These are phyloP conservation scores for Oidiodendron maius DNA, from an alignment of 495 filamentous ascomycete genomes.

Conservation along the genomic window DNA sequence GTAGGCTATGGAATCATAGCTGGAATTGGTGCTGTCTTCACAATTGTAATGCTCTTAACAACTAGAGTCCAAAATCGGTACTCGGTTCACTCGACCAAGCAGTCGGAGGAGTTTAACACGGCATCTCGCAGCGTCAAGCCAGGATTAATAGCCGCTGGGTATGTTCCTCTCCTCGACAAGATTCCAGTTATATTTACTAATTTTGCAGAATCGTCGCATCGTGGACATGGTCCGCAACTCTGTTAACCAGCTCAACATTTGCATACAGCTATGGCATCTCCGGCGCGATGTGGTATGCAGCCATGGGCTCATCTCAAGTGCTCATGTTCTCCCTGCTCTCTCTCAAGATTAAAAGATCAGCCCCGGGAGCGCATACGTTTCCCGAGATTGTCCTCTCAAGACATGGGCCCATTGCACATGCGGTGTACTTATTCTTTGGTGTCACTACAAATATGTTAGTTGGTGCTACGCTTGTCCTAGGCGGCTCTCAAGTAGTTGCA, in stretches of 20 bases:
- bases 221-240: constrained; percentile 41
- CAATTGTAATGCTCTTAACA: constrained; percentile 24
- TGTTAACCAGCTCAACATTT: constrained; percentile 39
- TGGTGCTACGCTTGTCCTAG: constrained; percentile 18
- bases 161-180: no score
- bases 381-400: constrained; percentile 58
- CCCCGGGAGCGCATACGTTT: constrained; percentile 17
- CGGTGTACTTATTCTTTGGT: constrained; percentile 25
- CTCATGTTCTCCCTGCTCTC: constrained; percentile 40
- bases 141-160: constrained; percentile 42
- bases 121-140: constrained; percentile 41
- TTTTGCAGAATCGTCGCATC: constrained; percentile 42
- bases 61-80: constrained; percentile 42
- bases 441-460: constrained; percentile 18
- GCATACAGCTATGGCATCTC: constrained; percentile 44
- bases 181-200: no score
- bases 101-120: constrained; percentile 45
- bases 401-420: constrained; percentile 42
- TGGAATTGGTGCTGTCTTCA: constrained; percentile 36
- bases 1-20: constrained; percentile 45
- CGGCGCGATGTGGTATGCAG: constrained; percentile 38
- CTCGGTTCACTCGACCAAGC: constrained; percentile 37
- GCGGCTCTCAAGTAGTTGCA: constrained; percentile 18
- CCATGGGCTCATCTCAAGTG: constrained; percentile 39
- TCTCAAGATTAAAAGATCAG: constrained; percentile 41